Base-by-base conservation (phyloP, 148 eudicot genomes). In the Fallopia convolvulus region DNA sequence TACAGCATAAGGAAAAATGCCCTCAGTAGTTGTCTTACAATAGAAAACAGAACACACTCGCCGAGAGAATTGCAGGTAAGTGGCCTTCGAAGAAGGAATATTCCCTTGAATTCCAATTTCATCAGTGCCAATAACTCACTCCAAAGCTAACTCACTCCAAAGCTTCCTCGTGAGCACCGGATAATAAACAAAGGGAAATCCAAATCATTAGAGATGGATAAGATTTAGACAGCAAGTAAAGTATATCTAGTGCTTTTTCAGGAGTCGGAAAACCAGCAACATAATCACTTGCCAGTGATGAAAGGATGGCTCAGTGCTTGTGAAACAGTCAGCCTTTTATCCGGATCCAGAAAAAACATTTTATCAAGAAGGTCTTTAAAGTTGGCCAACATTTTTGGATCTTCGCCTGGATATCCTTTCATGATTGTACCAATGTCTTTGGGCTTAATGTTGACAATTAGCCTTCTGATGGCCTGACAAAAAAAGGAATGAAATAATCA, bases 251-350 rank as follows among this genome's bases (percentile, higher is more conserved):
- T 89, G 86, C 81, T 84, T 89, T 89, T 89, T 89, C 87, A 85
- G 49, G 48, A 84, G 92, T 89, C 97, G 91, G 94, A 86, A 89
- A 88, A 83, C 48, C 85, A 63, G 70, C 97, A 89, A 91, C 97
- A 87, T 87, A 80, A 84, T 95, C 94, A 95, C 99, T 95, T 95
- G 99, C 99, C 99, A 85, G 99, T 95, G 86, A 95, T 92, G 89
- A 95, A 95, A 79, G 99, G 94, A 83, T 95, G 99, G 83, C 85
- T 85, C 87, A 95, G 81, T 52, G 99, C 92, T 74, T 91, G 99
- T 53, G 96, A 91, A 78, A 95, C 97, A 32, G 92, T 95, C 30
- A 92, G 75, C 87, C 99, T 89, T 85, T 92, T 95, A 70, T 95
- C 99, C 44, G 99, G 99, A 80, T 95, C 99, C 79, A 95, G 81